These are phyloP conservation scores for Eucalyptus caleyi DNA, from an alignment of 345 rosid species.

Conservation along the genomic window DNA sequence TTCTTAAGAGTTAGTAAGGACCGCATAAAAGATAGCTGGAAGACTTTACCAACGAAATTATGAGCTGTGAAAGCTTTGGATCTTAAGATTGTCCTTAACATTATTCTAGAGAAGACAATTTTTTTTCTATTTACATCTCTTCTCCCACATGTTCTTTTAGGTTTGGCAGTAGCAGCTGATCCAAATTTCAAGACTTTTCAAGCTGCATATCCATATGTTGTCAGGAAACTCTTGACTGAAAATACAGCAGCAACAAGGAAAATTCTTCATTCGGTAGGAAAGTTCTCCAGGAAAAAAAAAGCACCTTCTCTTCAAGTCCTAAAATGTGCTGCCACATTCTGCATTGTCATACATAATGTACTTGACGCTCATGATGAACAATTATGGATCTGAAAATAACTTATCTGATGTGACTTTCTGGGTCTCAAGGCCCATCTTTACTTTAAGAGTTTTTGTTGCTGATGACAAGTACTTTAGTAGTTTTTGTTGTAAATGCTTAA, in stretches of 20 bases:
- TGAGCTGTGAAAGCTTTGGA: background rate
- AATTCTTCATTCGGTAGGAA: conserved; percentile 69
- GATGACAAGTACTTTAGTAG: background rate
- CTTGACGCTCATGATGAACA: background rate
- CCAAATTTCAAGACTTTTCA: conserved; percentile 82
- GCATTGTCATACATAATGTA: background rate
- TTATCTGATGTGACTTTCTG: background rate
- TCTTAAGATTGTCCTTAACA: background rate
- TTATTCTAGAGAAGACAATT: background rate
- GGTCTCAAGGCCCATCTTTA: background rate
- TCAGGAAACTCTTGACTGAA: conserved; percentile 72
- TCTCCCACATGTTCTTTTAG: conserved; percentile 22
- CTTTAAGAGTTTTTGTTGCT: background rate
- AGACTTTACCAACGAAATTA: background rate
- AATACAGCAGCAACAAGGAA: conserved; percentile 57
- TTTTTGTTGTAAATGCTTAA: background rate
- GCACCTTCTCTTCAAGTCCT: background rate
- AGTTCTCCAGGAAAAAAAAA: background rate
- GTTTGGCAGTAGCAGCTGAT: conserved; percentile 82
- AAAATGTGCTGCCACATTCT: background rate
- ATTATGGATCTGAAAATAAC: background rate
- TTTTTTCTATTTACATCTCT: background rate
- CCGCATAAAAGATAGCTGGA: background rate
- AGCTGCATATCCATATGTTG: conserved; percentile 91
- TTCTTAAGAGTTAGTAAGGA: background rate